These are phyloP conservation scores for Inga oerstediana DNA, from an alignment of 306 rosid genomes.

Conservation along the genomic window DNA sequence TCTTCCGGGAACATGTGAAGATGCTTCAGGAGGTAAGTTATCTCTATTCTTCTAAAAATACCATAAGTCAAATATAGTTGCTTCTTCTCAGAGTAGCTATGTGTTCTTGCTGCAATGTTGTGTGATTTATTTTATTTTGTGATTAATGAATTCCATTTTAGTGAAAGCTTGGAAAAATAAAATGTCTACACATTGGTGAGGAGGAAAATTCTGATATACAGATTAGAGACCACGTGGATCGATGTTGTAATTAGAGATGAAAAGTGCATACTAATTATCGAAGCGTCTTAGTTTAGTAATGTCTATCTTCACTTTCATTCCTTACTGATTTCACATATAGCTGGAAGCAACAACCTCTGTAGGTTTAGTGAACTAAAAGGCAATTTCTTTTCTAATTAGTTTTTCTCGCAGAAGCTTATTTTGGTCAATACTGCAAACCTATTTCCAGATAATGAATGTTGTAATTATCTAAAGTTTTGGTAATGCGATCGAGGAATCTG, in stretches of 20 bases:
- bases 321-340: too few relatives aligned
- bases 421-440: too few relatives aligned
- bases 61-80: constrained; percentile 24
- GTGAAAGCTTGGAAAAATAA: not conserved
- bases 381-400: too few relatives aligned
- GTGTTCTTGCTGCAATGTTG: not conserved
- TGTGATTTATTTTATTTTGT: not conserved
- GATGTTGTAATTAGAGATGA: not conserved
- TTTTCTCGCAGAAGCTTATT: too few relatives aligned
- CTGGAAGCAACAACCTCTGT: too few relatives aligned
- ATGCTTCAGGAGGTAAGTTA: constrained; percentile 80
- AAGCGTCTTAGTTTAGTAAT: not conserved
- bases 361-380: too few relatives aligned
- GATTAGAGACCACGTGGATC: not conserved
- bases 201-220: not conserved
- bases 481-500: too few relatives aligned
- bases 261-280: not conserved
- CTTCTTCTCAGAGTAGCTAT: not conserved
- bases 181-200: not conserved
- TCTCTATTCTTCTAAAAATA: too few relatives aligned
- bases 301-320: not conserved
- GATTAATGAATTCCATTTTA: not conserved
- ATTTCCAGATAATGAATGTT: too few relatives aligned
- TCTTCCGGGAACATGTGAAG: constrained; percentile 86
- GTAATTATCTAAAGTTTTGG: too few relatives aligned